phyloP scores from a whole-genome alignment of 1,284 basidiomycete genomes.

The Boletus sp. region DNA sequence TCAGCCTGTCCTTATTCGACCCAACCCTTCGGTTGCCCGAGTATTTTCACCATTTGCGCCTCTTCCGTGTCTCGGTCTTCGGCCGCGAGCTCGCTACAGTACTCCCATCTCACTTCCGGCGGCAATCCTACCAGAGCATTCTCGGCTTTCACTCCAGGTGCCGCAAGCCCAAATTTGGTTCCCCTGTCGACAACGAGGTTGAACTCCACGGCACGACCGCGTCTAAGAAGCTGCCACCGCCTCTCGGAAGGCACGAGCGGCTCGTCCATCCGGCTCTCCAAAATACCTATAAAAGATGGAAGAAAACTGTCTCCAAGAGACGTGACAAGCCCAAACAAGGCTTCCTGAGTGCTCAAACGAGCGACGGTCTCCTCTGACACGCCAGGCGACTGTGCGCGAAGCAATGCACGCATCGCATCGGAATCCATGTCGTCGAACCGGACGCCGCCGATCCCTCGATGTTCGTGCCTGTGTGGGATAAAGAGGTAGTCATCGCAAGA shows the following conservation, averaged over 20 bases:
- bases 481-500: conserved; percentile 98
- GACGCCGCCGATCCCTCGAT: conserved; percentile 91
- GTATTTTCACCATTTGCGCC: conserved; percentile 62
- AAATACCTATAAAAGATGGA: conserved; percentile 80
- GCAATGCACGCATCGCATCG: conserved; percentile 43
- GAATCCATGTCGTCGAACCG: conserved; percentile 90
- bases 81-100: conserved; percentile 73
- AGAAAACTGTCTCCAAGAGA: conserved; percentile 73
- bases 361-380: conserved; percentile 45
- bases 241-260: conserved; percentile 42
- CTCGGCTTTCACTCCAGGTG: conserved; percentile 85
- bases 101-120: conserved; percentile 90
- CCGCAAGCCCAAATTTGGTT: conserved; percentile 84
- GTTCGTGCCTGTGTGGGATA: conserved; percentile 83
- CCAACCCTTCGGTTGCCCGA: conserved; percentile 74
- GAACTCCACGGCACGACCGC: conserved; percentile 91
- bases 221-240: conserved; percentile 84
- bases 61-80: conserved; percentile 65
- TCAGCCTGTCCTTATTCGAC: conserved; percentile 18
- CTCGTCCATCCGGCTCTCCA: conserved; percentile 61
- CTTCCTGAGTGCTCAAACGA: conserved; percentile 44
- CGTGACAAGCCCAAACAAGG: conserved; percentile 70
- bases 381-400: conserved; percentile 27
- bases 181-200: conserved; percentile 85
- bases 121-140: conserved; percentile 89